These are phyloP conservation scores for Neurospora pannonica DNA, from an alignment of 495 filamentous ascomycete genomes.

Conservation along the genomic window DNA sequence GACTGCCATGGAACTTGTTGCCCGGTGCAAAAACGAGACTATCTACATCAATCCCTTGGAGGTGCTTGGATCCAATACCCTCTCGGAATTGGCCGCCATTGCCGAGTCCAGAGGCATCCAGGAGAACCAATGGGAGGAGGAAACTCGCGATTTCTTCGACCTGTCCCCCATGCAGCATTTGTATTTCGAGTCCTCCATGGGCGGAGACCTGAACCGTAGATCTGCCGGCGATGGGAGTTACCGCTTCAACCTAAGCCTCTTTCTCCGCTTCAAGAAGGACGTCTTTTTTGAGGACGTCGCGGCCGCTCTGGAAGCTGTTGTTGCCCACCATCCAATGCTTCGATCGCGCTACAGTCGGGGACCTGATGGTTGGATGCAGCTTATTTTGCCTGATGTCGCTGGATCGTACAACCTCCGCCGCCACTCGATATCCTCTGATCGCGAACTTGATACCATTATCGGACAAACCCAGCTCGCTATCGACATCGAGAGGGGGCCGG, in stretches of 20 bases:
- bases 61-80: constrained; percentile 17
- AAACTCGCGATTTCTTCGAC: constrained; percentile 43
- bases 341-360: constrained; percentile 48
- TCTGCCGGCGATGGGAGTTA: constrained; percentile 43
- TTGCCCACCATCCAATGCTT: constrained; percentile 65
- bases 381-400: constrained; percentile 25
- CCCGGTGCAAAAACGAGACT: constrained; percentile 29
- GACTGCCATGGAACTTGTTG: constrained; percentile 28
- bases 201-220: constrained; percentile 22
- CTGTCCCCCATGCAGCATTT: constrained; percentile 65
- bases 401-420: constrained; percentile 32
- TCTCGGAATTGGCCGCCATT: constrained; percentile 28
- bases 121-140: constrained; percentile 25
- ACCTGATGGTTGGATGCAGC: constrained; percentile 33
- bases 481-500: constrained; percentile 32
- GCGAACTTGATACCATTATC: constrained; percentile 31
- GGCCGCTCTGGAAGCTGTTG: constrained; percentile 47
- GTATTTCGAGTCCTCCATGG: constrained; percentile 50
- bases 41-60: constrained; percentile 25
- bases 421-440: constrained; percentile 24
- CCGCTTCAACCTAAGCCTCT: constrained; percentile 66
- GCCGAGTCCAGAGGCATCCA: constrained; percentile 22
- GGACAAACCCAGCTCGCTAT: constrained; percentile 29
- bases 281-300: constrained; percentile 39
- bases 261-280: constrained; percentile 45